Base-by-base conservation (phyloP, 108 stramenopile species). In the Heterococcus sp. region DNA sequence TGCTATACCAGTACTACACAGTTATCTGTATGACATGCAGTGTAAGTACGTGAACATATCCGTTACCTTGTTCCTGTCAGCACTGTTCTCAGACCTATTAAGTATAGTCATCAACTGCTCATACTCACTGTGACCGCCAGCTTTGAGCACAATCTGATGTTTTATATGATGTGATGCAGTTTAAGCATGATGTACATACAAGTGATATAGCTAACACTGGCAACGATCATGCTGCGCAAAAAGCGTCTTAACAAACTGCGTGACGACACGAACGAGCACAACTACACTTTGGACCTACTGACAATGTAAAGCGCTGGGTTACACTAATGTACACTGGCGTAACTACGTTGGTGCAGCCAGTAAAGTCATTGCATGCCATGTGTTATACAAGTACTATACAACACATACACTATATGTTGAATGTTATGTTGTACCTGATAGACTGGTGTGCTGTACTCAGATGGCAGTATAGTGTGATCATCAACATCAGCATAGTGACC, bases 51-150 rank as follows among this genome's bases (percentile, higher is more conserved):
- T 58, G 46, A 8, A 58, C 14, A 14, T 8, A 58, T 37, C 38
- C 40, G 8, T 69, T 29, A 14, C 36, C 68, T 37, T 28, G 31
- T 70, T 76, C 72, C 64, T 73, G 32, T 73, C 34, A 40, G 37
- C 72, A 28, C 29, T 73, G 38, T 4, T 93, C 5, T 90, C 87
- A 38, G 94, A 93, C 21, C 93, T 92, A 73, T 92, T 92, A 83
- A 93, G 89, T 64, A 89, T 86, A 2, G 93, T 91, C 5, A 84
- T 68, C 65, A 95, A 88, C 68, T 90, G 75, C 5, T 95, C 90
- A 84, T 91, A 98, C 79, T 95, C 93, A 4, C 71, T 82, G 36
- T 84, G 75, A 33, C 94, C 94, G 3, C 94, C 95, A 69, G 90
- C 91, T 84, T 92, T 91, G 30, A 98, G 76, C 40, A 93, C 90